These are phyloP conservation scores for Torrubiellomyces zombiae DNA, from an alignment of 2,329 filamentous ascomycete species.

Conservation along the genomic window DNA sequence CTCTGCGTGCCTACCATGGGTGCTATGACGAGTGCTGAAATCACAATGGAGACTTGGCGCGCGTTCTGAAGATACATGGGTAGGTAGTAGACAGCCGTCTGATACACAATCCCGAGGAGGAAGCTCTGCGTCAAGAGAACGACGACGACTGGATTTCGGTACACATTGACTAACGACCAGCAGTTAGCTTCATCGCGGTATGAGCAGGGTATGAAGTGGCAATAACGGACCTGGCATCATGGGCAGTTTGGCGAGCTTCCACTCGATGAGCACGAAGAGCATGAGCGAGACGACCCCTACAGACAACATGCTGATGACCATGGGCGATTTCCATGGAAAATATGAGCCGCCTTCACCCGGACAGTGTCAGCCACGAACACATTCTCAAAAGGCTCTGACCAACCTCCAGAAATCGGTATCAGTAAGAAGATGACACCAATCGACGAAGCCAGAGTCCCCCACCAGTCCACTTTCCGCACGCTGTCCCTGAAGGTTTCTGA, in stretches of 20 bases:
- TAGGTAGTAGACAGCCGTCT: constrained; percentile 42
- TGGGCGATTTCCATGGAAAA: constrained; percentile 44
- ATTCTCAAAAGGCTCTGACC: too few species aligned
- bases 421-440: constrained; percentile 41
- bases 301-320: constrained; percentile 54
- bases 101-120: constrained; percentile 42
- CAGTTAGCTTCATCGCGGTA: too few species aligned
- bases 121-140: constrained; percentile 42
- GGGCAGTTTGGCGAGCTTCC: constrained; percentile 53
- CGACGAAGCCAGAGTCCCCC: constrained; percentile 36
- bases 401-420: constrained; percentile 44
- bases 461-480: constrained; percentile 40
- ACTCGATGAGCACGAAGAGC: constrained; percentile 54
- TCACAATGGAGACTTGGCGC: constrained; percentile 14
- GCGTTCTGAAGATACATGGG: constrained; percentile 47
- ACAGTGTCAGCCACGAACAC: too few species aligned
- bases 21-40: constrained; percentile 33
- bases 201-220: background rate
- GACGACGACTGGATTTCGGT: constrained; percentile 33
- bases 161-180: constrained; percentile 30
- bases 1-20: constrained; percentile 32
- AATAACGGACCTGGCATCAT: constrained; percentile 47
- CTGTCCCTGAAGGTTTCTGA: constrained; percentile 29
- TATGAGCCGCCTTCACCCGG: constrained; percentile 13
- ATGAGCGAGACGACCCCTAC: constrained; percentile 44